These are phyloP conservation scores for Phytopythium ostracodes DNA, from an alignment of 352 stramenopile species.

Conservation along the genomic window DNA sequence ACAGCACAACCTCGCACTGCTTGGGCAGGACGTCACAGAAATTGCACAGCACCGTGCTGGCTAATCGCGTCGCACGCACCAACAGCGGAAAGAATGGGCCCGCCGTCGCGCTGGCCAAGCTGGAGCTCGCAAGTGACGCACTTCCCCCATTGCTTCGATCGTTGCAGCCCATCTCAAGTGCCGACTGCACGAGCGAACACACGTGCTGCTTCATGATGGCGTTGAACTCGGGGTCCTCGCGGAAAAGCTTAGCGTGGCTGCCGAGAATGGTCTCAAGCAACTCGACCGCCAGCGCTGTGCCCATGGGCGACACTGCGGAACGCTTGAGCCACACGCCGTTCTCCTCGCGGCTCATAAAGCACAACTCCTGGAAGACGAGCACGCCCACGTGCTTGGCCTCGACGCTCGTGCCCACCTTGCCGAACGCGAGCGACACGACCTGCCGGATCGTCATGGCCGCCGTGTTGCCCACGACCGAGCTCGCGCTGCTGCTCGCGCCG, in stretches of 20 bases:
- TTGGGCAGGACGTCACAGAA: constrained; percentile 66
- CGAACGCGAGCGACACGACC: constrained; percentile 83
- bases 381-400: constrained; percentile 79
- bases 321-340: constrained; percentile 84
- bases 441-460: constrained; percentile 87
- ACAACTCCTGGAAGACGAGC: constrained; percentile 85
- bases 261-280: constrained; percentile 73
- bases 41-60: constrained; percentile 67
- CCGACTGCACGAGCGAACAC: constrained; percentile 60
- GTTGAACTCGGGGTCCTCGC: constrained; percentile 68
- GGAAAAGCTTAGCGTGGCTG: constrained; percentile 59
- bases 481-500: constrained; percentile 61
- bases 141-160: constrained; percentile 27
- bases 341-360: constrained; percentile 82
- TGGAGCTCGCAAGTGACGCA: constrained; percentile 16
- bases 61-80: constrained; percentile 78
- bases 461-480: constrained; percentile 80
- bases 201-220: constrained; percentile 81
- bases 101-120: constrained; percentile 6
- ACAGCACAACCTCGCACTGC: constrained; percentile 64
- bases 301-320: constrained; percentile 71
- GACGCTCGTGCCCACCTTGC: constrained; percentile 62
- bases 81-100: constrained; percentile 76
- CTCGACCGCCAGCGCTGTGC: constrained; percentile 68
- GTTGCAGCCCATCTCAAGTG: constrained; percentile 64